Evolutionary conservation across 352 stramenopile species (phyloP).

Genomic region (Phytophthora ohioensis): DNA sequence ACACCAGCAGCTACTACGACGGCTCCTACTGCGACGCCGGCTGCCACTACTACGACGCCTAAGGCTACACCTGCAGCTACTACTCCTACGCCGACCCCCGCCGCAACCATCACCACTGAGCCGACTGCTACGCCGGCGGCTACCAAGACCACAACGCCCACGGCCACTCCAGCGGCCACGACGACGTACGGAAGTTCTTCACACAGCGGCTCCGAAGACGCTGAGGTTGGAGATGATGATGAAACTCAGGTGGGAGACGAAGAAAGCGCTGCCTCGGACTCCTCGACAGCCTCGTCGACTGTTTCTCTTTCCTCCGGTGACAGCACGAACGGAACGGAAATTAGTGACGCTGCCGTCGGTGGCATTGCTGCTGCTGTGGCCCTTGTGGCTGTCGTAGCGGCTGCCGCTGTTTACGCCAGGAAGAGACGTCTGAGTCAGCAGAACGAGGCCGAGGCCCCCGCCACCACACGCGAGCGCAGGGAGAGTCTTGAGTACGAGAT

Average conservation of each 20-base stretch:
- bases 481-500: constrained; percentile 47
- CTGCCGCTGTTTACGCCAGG: constrained; percentile 24
- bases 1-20: constrained; percentile 26
- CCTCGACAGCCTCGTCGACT: constrained; percentile 29
- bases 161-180: constrained; percentile 28
- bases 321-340: not conserved
- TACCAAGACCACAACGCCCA: constrained; percentile 26
- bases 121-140: constrained; percentile 29
- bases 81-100: constrained; percentile 14
- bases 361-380: constrained; percentile 22
- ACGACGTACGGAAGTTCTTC: constrained; percentile 23
- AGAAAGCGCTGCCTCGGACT: not conserved
- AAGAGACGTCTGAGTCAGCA: constrained; percentile 20
- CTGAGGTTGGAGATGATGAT: constrained; percentile 18
- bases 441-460: constrained; percentile 1
- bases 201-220: constrained; percentile 18
- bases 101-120: constrained; percentile 27
- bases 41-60: constrained; percentile 17
- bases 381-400: constrained; percentile 20
- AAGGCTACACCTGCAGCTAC: constrained; percentile 27
- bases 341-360: constrained; percentile 12
- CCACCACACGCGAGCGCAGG: constrained; percentile 21
- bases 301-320: constrained; percentile 29
- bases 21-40: constrained; percentile 14
- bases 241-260: constrained; percentile 18